Evolutionary conservation across 352 stramenopile genomes (phyloP), one percentile per base, ranked within the genome.

Genomic region (Phytophthora citricola): DNA sequence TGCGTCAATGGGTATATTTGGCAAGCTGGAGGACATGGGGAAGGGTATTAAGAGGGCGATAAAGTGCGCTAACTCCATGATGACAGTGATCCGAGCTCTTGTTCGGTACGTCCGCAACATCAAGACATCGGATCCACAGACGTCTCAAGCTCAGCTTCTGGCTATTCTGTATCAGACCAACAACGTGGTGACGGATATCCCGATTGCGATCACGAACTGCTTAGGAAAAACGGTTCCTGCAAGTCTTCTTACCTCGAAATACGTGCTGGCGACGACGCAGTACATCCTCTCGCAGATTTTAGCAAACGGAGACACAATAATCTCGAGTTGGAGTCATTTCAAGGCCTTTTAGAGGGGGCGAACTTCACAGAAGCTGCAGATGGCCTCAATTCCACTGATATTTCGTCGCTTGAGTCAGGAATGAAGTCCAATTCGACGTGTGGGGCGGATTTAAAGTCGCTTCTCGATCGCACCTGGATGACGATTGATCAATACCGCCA

Each of bases 381-480:
- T 9, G 60, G 41, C 9, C 51, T 83, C 0, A 72, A 62, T 4
- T 14, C 55, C 3, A 61, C 24, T 2, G 71, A 80, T 14, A 47
- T 63, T 11, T 39, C 58, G 5, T 63, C 41, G 1, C 71, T 85
- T 41, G 58, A 63, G 43, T 61, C 49, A 0, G 55, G 75, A 1
- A 58, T 87, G 36, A 60, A 69, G 26, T 67, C 62, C 1, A 66
- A 67, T 9, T 66, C 63, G 7, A 79, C 63, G 8, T 87, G 78
- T 10, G 78, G 78, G 1, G 31, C 55, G 2, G 57, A 80, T 11
- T 45, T 85, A 20, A 69, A 84, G 52, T 71, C 40, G 1, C 38
- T 81, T 22, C 52, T 77, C 17, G 69, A 88, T 69, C 68, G 70
- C 31, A 69, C 78, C 44, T 60, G 76, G 39, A 63, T 58, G 8